These are phyloP conservation scores for Oleoguttula mirabilis DNA, from an alignment of 495 filamentous ascomycete species.

Conservation along the genomic window DNA sequence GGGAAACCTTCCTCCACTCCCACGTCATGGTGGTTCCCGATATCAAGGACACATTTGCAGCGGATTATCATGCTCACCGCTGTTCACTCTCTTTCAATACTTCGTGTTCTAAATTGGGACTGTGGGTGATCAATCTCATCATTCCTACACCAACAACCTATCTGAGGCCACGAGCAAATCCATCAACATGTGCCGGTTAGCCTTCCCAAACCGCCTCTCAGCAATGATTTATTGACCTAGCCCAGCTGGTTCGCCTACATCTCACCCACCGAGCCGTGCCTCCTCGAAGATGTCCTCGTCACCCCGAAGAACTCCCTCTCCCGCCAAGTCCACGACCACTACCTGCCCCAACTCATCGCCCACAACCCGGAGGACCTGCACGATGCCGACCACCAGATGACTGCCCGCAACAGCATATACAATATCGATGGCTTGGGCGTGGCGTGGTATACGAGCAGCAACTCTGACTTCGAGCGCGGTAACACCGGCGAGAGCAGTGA, in stretches of 20 bases:
- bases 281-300: slow-evolving; percentile 31
- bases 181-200: no score
- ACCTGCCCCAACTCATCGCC: slow-evolving; percentile 36
- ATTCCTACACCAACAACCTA: no score
- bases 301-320: slow-evolving; percentile 31
- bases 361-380: slow-evolving; percentile 27
- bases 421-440: slow-evolving; percentile 40
- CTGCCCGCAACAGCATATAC: slow-evolving; percentile 35
- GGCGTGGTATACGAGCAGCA: slow-evolving; percentile 33
- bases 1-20: no score
- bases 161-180: no score
- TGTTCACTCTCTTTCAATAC: no score
- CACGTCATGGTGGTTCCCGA: no score
- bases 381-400: slow-evolving; percentile 24
- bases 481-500: slow-evolving; percentile 11
- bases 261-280: slow-evolving; percentile 26
- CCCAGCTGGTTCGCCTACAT: slow-evolving; percentile 33
- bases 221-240: slow-evolving; percentile 5
- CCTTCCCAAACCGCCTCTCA: not conserved
- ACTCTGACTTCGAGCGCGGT: slow-evolving; percentile 23
- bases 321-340: slow-evolving; percentile 40
- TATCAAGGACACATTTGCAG: no score
- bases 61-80: no score
- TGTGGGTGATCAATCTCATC: no score
- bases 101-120: no score